These are phyloP conservation scores for Mortierella sp. DNA, from an alignment of 371 early-diverging fungal species.

Conservation along the genomic window DNA sequence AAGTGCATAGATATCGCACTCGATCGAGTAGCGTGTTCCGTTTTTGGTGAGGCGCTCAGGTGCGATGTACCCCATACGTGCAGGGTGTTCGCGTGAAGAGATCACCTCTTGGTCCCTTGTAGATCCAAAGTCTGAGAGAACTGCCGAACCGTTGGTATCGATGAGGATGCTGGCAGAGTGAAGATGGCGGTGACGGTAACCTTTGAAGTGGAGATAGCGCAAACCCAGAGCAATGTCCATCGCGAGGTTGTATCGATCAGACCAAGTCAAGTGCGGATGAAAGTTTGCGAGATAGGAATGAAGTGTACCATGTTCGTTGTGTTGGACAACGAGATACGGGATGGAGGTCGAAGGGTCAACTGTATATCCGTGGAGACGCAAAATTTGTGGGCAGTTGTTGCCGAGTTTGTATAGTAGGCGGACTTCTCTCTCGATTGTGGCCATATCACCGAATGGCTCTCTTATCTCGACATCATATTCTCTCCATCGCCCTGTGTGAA, in stretches of 20 bases:
- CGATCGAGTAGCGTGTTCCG: constrained; percentile 50
- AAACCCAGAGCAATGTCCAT: constrained; percentile 48
- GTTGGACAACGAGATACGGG: constrained; percentile 45
- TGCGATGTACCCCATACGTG: constrained; percentile 53
- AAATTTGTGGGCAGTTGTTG: constrained; percentile 34
- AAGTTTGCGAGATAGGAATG: constrained; percentile 52
- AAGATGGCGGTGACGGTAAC: constrained; percentile 54
- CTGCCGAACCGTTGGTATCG: constrained; percentile 53
- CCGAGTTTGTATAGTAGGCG: constrained; percentile 50
- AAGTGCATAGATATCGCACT: constrained; percentile 53
- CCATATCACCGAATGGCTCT: constrained; percentile 46
- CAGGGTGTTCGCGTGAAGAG: constrained; percentile 50
- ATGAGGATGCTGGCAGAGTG: constrained; percentile 53
- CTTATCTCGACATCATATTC: constrained; percentile 46
- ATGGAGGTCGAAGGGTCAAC: constrained; percentile 36
- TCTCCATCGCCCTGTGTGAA: constrained; percentile 53
- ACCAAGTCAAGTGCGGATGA: constrained; percentile 50
- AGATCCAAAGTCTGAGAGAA: constrained; percentile 51
- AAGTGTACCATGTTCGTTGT: constrained; percentile 53
- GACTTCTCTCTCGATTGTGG: constrained; percentile 49
- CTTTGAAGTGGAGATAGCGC: constrained; percentile 47
- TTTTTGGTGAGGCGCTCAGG: constrained; percentile 49
- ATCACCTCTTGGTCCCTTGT: constrained; percentile 46
- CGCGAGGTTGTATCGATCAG: constrained; percentile 54
- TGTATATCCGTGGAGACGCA: constrained; percentile 43